Evolutionary conservation across 352 stramenopile genomes (phyloP), one percentile per base, ranked within the genome.

Genomic region (Globisporangium megalacanthum): DNA sequence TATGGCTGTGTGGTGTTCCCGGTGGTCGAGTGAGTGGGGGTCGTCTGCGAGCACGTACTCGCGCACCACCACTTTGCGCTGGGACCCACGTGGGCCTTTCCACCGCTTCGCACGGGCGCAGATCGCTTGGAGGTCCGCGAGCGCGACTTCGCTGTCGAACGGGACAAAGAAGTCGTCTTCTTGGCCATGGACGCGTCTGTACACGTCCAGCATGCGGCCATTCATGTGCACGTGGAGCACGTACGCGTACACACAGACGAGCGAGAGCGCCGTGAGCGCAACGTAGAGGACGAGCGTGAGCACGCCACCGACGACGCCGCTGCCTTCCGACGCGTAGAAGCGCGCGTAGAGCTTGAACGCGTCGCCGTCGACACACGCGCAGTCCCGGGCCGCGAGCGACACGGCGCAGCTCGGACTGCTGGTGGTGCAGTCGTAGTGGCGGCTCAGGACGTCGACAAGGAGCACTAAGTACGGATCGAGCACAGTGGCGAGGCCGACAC

Each of bases 151-250:
- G 49, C 84, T 77, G 65, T 97, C 88, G 45, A 96, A 77, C n/a
- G 89, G 89, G 14, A 96, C 63, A 57, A 96, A 96, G 47, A 97
- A 92, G 1, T 74, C 54, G 48, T 72, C 61, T 47, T 94, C 79
- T 9, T 79, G 70, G 9, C 67, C 82, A 58, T 94, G 80, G 9
- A 96, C 56, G 20, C 88, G 83, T 1, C 83, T 71, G 56, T 95
- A 96, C 6, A 91, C 68, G 58, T 97, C 88, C 7, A 96, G 72
- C 80, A 97, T 92, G 48, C 88, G 81, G 13, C 87, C 88, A 61
- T 96, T 95, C 78, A 94, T 92, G 76, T 97, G 88, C 6, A 93
- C 67, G 54, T 91, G 74, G 9, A 96, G 73, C 31, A 97, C 62
- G 56, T 96, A 96, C 55, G 68, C 62, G 61, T 94, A 93, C 11